Conservation (phyloP, 306 rosid genomes). For the Sophora flavescens region DNA sequence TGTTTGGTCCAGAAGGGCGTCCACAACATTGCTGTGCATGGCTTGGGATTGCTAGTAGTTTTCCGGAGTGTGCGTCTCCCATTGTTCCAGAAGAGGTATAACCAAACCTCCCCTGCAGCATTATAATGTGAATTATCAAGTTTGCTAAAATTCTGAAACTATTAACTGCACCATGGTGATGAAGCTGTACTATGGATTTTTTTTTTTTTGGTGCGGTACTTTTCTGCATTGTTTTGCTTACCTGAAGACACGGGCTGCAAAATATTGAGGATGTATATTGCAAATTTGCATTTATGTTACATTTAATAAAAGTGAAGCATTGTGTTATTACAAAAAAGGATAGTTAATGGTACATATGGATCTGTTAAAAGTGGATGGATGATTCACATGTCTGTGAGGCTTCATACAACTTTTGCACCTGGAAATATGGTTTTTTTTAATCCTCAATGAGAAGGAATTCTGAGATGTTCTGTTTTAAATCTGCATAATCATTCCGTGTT, state of each 20-base stretch:
- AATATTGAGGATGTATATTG: conserved; percentile 30
- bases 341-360: conserved; percentile 32
- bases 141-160: conserved; percentile 26
- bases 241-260: conserved; percentile 28
- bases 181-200: conserved; percentile 19
- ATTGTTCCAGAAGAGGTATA: conserved; percentile 94
- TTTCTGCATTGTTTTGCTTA: conserved; percentile 31
- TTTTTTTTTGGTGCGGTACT: conserved; percentile 7
- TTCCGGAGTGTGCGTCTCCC: conserved; percentile 95
- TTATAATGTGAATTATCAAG: conserved; percentile 18
- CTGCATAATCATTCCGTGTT: conserved; percentile 13
- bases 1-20: conserved; percentile 99
- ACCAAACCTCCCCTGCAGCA: conserved; percentile 31
- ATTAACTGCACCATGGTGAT: background rate
- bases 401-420: too few species aligned
- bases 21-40: conserved; percentile 99
- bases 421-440: too few species aligned
- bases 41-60: conserved; percentile 99
- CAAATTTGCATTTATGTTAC: conserved; percentile 17
- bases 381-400: too few species aligned
- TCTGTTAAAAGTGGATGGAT: conserved; percentile 1
- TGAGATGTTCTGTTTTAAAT: conserved; percentile 31
- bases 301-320: conserved; percentile 36
- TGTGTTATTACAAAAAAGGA: background rate
- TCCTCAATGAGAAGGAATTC: conserved; percentile 22